Conservation (phyloP, 163 green algal species). For the Coccomyxa subellipsoidea region DNA sequence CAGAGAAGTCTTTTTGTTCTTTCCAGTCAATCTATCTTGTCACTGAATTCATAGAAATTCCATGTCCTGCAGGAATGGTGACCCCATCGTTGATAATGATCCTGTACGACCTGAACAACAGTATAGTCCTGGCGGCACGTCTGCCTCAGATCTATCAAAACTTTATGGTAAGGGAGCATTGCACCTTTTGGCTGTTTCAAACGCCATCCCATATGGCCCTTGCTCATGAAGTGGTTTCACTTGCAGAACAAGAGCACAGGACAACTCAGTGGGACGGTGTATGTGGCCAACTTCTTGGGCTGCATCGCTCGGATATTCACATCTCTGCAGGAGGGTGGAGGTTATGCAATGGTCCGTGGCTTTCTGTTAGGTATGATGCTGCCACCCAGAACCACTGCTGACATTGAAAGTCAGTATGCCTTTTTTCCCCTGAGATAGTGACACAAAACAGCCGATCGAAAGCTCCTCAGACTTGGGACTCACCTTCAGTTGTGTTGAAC, state of each 20-base stretch:
- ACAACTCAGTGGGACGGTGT: constrained; percentile 64
- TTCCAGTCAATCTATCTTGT: neutral
- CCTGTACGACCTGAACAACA: constrained; percentile 67
- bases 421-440: too few species aligned
- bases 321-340: constrained; percentile 63
- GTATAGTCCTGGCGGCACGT: constrained; percentile 67
- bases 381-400: neutral
- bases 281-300: constrained; percentile 59
- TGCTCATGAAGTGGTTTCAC: neutral
- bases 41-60: neutral
- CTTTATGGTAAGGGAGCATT: constrained; percentile 26
- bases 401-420: too few species aligned
- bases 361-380: constrained; percentile 56
- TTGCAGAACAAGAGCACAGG: constrained; percentile 59
- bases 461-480: too few species aligned
- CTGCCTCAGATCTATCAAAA: constrained; percentile 79
- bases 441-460: too few species aligned
- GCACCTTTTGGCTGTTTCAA: neutral
- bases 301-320: constrained; percentile 79
- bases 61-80: constrained; percentile 21
- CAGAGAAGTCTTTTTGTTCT: neutral
- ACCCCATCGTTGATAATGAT: constrained; percentile 15
- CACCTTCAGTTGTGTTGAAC: too few species aligned
- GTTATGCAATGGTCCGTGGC: constrained; percentile 70
- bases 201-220: neutral